Evolutionary conservation across 2,329 filamentous ascomycete genomes (phyloP).

Genomic region (Pezicula rhizophila): DNA sequence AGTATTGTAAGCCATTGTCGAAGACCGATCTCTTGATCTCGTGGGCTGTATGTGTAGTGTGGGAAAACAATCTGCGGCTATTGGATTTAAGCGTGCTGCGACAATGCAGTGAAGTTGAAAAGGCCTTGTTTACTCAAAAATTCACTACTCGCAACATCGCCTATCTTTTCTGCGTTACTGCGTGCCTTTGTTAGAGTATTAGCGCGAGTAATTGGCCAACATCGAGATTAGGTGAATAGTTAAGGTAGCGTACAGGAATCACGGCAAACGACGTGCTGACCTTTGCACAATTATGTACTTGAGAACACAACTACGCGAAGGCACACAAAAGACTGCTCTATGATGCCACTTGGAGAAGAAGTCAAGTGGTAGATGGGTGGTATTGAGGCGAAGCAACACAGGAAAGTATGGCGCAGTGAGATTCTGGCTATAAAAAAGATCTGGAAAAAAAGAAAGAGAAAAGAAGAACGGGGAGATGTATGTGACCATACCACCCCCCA

Average conservation of each 20-base stretch:
- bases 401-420: slow-evolving; percentile 9
- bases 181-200: too few relatives aligned
- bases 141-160: too few relatives aligned
- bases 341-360: slow-evolving; percentile 1
- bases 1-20: slow-evolving; percentile 3
- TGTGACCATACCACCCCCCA: slow-evolving; percentile 13
- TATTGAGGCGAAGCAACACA: slow-evolving; percentile 11
- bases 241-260: not conserved
- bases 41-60: slow-evolving; percentile 1
- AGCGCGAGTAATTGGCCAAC: too few relatives aligned
- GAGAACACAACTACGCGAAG: slow-evolving; percentile 7
- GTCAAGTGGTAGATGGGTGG: slow-evolving; percentile 1
- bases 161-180: too few relatives aligned
- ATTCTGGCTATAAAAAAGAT: not conserved
- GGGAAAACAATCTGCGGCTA: not conserved
- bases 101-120: too few relatives aligned
- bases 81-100: too few relatives aligned
- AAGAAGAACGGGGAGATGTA: slow-evolving; percentile 7
- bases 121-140: too few relatives aligned
- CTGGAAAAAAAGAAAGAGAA: not conserved
- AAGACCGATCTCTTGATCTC: not conserved
- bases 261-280: slow-evolving; percentile 5
- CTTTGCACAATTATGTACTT: slow-evolving; percentile 8
- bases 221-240: not conserved
- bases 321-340: slow-evolving; percentile 9